These are phyloP conservation scores for Begonia loranthoides DNA, from an alignment of 306 rosid species.

Conservation along the genomic window DNA sequence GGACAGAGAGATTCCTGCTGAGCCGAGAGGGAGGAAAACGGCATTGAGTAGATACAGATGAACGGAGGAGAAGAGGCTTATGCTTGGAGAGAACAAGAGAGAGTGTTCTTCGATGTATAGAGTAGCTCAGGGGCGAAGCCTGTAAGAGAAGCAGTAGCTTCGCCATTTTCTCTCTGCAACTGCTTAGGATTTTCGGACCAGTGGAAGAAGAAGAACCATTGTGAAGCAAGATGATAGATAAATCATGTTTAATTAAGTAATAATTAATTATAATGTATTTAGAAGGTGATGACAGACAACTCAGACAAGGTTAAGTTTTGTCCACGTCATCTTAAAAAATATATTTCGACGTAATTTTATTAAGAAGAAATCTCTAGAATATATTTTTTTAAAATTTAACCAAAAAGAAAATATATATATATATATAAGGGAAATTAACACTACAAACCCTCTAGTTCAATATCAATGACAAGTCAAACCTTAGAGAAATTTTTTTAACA, in stretches of 20 bases:
- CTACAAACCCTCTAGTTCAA: too few relatives aligned
- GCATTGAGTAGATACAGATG: constrained; percentile 10
- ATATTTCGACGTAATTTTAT: too few relatives aligned
- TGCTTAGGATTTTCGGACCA: background rate
- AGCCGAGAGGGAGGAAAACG: constrained; percentile 6
- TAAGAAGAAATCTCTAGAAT: too few relatives aligned
- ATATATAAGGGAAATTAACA: too few relatives aligned
- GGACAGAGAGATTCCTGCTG: constrained; percentile 15
- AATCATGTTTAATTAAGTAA: background rate
- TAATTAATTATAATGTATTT: background rate
- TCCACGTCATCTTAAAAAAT: constrained; percentile 29
- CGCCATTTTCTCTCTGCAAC: constrained; percentile 30
- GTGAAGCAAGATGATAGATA: background rate
- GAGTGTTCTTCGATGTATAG: constrained; percentile 15
- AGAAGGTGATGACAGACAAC: background rate
- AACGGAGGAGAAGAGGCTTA: constrained; percentile 7
- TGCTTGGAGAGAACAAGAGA: constrained; percentile 9
- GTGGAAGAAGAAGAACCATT: background rate
- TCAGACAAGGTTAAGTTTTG: constrained; percentile 15
- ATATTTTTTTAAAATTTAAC: too few relatives aligned
- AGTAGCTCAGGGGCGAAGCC: constrained; percentile 25
- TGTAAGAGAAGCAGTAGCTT: constrained; percentile 36
- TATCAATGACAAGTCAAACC: too few relatives aligned
- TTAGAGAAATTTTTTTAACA: too few relatives aligned
- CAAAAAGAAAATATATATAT: too few relatives aligned